These are phyloP conservation scores for Melaleuca alternifolia DNA, from an alignment of 345 rosid genomes.

Conservation along the genomic window DNA sequence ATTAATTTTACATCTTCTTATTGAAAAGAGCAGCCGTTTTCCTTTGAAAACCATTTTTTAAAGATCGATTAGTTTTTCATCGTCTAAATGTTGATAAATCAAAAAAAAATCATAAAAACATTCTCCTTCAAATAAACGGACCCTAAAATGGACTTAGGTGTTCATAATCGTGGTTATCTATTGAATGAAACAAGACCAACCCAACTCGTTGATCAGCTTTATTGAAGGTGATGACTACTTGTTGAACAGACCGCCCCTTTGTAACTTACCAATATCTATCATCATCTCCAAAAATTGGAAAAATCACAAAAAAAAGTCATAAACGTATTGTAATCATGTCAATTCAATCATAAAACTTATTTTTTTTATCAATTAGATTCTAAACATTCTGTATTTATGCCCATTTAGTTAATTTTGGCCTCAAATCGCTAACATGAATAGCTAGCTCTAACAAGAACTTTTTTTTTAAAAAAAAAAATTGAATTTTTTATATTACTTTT, in stretches of 20 bases:
- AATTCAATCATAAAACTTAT: too few relatives aligned
- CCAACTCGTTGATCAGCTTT: background rate
- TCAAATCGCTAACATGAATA: too few relatives aligned
- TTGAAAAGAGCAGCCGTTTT: rapidly evolving
- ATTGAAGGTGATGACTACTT: background rate
- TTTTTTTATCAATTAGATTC: too few relatives aligned
- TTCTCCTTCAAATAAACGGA: background rate
- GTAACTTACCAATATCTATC: background rate
- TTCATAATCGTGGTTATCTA: background rate
- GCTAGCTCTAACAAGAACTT: too few relatives aligned
- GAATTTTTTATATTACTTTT: too few relatives aligned
- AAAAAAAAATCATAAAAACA: too few relatives aligned
- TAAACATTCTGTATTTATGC: too few relatives aligned
- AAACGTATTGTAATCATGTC: too few relatives aligned
- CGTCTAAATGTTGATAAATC: background rate
- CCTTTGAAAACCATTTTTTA: background rate
- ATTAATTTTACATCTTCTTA: background rate
- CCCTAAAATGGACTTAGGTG: background rate
- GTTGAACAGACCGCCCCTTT: background rate
- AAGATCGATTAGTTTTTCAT: background rate
- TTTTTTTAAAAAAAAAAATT: too few relatives aligned
- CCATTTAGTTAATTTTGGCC: too few relatives aligned
- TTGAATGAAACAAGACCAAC: background rate
- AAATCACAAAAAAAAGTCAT: too few relatives aligned
- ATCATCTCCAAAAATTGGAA: background rate